A percentile compares a stretch with the other conserved stretches of the same genome.
Conservation (phyloP, 2,329 filamentous ascomycete genomes). For the Apiospora sp. region DNA sequence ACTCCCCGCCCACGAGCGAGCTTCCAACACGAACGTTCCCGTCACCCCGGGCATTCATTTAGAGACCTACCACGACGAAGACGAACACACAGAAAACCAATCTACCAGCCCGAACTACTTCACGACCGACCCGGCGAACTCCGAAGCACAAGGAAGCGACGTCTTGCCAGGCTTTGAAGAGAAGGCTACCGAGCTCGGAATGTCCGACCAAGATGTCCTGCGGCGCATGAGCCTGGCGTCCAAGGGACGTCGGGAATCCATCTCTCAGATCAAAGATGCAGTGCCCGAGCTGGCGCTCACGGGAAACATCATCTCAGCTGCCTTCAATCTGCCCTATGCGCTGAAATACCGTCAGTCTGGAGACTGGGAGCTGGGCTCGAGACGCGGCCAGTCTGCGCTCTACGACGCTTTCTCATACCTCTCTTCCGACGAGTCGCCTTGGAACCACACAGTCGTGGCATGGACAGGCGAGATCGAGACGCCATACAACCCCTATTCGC, state of each 20-base stretch:
- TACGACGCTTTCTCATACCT: conserved; percentile 92
- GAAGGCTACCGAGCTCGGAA: conserved; percentile 39
- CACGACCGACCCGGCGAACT: conserved; percentile 34
- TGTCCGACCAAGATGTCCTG: conserved; percentile 51
- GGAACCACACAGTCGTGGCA: conserved; percentile 91
- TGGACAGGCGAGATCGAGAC: conserved; percentile 90
- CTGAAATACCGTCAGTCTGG: conserved; percentile 64
- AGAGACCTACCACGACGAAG: conserved; percentile 41
- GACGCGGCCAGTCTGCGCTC: conserved; percentile 87
- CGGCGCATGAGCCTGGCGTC: conserved; percentile 51
- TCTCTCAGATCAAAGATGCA: conserved; percentile 62
- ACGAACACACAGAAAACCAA: conserved; percentile 28
- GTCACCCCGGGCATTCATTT: conserved; percentile 50
- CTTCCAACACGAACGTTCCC: conserved; percentile 46
- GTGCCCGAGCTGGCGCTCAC: conserved; percentile 66
- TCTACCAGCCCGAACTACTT: conserved; percentile 43
- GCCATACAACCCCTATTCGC: conserved; percentile 52
- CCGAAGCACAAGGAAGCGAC: background rate
- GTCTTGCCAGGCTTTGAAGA: conserved; percentile 2
- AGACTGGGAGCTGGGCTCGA: conserved; percentile 75
- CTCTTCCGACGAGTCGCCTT: conserved; percentile 81
- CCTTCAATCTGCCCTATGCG: conserved; percentile 69
- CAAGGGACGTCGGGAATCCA: conserved; percentile 57
- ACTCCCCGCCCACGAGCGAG: conserved; percentile 45
- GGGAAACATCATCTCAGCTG: conserved; percentile 72